phyloP scores from a whole-genome alignment of 306 rosid genomes.

The Prosopis cineraria region DNA sequence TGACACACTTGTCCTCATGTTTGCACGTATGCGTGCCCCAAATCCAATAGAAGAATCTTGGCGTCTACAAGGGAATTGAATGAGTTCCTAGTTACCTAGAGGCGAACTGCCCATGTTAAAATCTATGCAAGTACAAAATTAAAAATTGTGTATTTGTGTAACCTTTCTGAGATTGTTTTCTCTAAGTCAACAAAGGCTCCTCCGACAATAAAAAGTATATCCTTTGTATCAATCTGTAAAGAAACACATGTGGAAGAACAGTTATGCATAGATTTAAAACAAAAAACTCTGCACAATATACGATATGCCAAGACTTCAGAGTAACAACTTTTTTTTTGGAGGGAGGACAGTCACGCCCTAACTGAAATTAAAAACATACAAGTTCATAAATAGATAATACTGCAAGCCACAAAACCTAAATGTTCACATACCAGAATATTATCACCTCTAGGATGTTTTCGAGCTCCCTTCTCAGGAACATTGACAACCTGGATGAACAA shows the following conservation, averaged over 20 bases:
- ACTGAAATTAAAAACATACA: neutral
- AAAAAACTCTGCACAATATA: neutral
- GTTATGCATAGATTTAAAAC: slow-evolving; percentile 19
- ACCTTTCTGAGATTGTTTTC: slow-evolving; percentile 99
- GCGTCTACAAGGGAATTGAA: slow-evolving; percentile 54
- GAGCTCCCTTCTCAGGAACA: slow-evolving; percentile 98
- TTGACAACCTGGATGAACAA: slow-evolving; percentile 76
- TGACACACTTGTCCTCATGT: slow-evolving; percentile 84
- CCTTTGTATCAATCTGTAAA: slow-evolving; percentile 93
- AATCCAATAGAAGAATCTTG: slow-evolving; percentile 98
- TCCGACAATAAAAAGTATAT: slow-evolving; percentile 96
- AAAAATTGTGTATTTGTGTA: slow-evolving; percentile 31
- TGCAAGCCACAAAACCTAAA: slow-evolving; percentile 1
- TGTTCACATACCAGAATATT: slow-evolving; percentile 72
- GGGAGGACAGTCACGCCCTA: slow-evolving; percentile 11
- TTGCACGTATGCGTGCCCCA: slow-evolving; percentile 94
- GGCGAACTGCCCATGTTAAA: neutral
- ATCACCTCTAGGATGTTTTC: slow-evolving; percentile 97
- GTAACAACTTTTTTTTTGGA: too few species aligned
- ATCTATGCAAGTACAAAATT: neutral
- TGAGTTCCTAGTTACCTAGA: slow-evolving; percentile 20
- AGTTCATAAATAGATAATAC: slow-evolving; percentile 16
- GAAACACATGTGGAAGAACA: slow-evolving; percentile 28
- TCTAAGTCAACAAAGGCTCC: slow-evolving; percentile 96
- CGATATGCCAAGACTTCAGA: neutral